These are phyloP conservation scores for Pyrenophora seminiperda DNA, from an alignment of 2,329 filamentous ascomycete genomes.

Conservation along the genomic window DNA sequence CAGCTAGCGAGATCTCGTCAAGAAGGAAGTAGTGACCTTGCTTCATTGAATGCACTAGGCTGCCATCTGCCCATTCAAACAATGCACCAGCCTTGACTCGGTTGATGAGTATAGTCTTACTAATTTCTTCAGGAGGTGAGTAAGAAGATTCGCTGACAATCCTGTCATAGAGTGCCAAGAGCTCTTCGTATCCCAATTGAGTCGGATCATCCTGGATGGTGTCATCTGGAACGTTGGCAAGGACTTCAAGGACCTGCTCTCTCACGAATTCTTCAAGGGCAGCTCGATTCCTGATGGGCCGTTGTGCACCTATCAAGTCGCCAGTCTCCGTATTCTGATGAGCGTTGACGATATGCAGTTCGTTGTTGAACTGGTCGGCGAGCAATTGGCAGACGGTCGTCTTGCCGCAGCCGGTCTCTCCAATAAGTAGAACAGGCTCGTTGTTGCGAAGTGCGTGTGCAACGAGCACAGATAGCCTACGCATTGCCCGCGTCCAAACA, in stretches of 20 bases:
- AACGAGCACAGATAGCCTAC: constrained; percentile 87
- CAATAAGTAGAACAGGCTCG: constrained; percentile 91
- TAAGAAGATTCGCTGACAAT: constrained; percentile 54
- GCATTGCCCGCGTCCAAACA: constrained; percentile 96
- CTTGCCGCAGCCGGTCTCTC: constrained; percentile 97
- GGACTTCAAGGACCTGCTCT: constrained; percentile 60
- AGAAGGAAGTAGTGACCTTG: constrained; percentile 88
- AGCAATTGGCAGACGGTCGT: constrained; percentile 94
- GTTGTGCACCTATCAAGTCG: constrained; percentile 92
- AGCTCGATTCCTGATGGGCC: constrained; percentile 84
- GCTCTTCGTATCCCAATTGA: constrained; percentile 44
- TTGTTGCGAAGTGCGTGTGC: constrained; percentile 83
- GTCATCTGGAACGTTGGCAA: constrained; percentile 19
- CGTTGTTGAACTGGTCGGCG: constrained; percentile 75
- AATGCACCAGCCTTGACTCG: constrained; percentile 75
- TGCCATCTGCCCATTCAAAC: constrained; percentile 97
- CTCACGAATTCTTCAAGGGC: constrained; percentile 70
- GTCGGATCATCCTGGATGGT: constrained; percentile 14
- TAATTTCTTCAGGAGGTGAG: constrained; percentile 53
- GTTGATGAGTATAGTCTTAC: constrained; percentile 51
- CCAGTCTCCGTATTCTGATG: constrained; percentile 97
- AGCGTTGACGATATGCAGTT: constrained; percentile 89
- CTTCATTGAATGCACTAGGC: constrained; percentile 91
- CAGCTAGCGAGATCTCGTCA: constrained; percentile 95
- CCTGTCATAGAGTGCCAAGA: constrained; percentile 65